Evolutionary conservation across 2,329 filamentous ascomycete species (phyloP).

Genomic region (Aspergillus sp.): DNA sequence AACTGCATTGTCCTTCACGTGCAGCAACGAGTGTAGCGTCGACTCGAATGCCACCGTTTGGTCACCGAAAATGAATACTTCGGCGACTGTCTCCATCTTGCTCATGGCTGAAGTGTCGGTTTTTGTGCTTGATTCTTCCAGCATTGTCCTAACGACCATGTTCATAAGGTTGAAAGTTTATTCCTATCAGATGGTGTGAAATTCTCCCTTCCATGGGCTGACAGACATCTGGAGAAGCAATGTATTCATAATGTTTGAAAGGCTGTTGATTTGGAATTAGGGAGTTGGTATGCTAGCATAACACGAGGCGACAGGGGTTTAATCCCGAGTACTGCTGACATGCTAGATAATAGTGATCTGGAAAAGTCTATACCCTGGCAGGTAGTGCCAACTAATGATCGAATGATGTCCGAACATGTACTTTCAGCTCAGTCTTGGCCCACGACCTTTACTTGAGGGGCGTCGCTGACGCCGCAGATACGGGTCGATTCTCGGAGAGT

Average conservation of each 20-base stretch:
- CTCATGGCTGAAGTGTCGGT: not conserved
- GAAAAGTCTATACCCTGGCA: not conserved
- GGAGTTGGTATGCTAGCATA: not conserved
- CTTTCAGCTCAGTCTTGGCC: not conserved
- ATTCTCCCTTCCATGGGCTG: not conserved
- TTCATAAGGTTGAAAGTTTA: constrained; percentile 18
- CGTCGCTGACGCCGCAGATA: not conserved
- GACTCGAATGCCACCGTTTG: constrained; percentile 9
- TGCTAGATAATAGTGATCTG: not conserved
- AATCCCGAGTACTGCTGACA: not conserved
- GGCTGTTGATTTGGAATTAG: not conserved
- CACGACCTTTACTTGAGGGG: not conserved
- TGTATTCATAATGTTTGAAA: not conserved
- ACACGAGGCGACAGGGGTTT: not conserved
- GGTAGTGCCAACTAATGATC: not conserved
- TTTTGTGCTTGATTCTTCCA: not conserved
- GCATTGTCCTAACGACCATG: constrained; percentile 1
- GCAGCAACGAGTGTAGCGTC: not conserved
- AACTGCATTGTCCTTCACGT: constrained; percentile 11
- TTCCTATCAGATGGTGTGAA: not conserved
- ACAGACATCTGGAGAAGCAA: not conserved
- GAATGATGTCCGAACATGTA: too few species aligned
- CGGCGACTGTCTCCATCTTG: not conserved
- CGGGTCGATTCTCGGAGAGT: not conserved
- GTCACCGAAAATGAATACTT: constrained; percentile 11